phyloP scores from a whole-genome alignment of 345 rosid species.

The Firmiana major region DNA sequence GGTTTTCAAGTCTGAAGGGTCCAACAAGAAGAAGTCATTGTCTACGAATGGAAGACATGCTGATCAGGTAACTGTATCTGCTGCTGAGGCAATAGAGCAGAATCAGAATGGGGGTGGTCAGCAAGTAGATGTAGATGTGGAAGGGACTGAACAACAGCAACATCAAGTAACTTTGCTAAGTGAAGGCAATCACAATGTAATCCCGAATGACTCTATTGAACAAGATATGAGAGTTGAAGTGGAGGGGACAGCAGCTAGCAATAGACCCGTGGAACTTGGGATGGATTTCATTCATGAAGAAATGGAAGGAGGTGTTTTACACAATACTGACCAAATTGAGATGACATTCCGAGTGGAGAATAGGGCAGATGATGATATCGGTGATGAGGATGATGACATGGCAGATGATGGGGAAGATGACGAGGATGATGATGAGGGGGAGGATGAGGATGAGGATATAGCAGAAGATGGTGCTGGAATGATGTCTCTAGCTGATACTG shows the following conservation, averaged over 20 bases:
- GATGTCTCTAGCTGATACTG: slow-evolving; percentile 94
- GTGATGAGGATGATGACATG: slow-evolving; percentile 91
- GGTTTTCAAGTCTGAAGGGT: slow-evolving; percentile 55
- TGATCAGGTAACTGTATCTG: slow-evolving; percentile 41
- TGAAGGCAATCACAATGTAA: slow-evolving; percentile 44
- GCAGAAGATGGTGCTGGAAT: slow-evolving; percentile 92
- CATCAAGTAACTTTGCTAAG: slow-evolving; percentile 45
- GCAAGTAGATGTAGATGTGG: slow-evolving; percentile 43
- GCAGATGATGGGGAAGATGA: slow-evolving; percentile 95
- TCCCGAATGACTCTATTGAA: slow-evolving; percentile 41
- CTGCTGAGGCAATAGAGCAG: slow-evolving; percentile 43
- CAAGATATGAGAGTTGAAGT: slow-evolving; percentile 76
- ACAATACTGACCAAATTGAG: slow-evolving; percentile 61
- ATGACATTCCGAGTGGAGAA: slow-evolving; percentile 78
- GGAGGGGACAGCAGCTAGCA: slow-evolving; percentile 48
- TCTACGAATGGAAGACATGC: slow-evolving; percentile 47
- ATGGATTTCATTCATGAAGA: slow-evolving; percentile 86
- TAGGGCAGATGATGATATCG: slow-evolving; percentile 80
- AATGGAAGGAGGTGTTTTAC: slow-evolving; percentile 62
- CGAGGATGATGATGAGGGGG: slow-evolving; percentile 81
- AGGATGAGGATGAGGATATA: slow-evolving; percentile 90
- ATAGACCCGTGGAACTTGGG: slow-evolving; percentile 55
- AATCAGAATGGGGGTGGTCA: slow-evolving; percentile 44
- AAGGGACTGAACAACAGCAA: slow-evolving; percentile 43
- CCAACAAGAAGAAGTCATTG: slow-evolving; percentile 52